These are phyloP conservation scores for Viola odorata DNA, from an alignment of 345 rosid species.

Conservation along the genomic window DNA sequence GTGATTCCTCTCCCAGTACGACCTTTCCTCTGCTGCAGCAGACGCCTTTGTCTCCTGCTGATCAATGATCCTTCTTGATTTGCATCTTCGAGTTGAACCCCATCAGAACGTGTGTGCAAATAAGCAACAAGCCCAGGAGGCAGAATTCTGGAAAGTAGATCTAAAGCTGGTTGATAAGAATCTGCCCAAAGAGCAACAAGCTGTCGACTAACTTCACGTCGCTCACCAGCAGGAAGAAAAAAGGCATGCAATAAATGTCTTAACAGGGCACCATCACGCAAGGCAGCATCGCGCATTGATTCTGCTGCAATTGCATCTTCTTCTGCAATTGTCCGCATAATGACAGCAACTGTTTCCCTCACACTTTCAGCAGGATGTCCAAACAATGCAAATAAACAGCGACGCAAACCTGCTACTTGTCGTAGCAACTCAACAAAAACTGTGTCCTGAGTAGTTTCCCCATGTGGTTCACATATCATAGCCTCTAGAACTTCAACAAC, in stretches of 20 bases:
- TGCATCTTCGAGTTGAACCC: conserved; percentile 43
- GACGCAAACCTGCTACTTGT: conserved; percentile 90
- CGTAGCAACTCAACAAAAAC: conserved; percentile 97
- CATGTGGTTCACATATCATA: conserved; percentile 97
- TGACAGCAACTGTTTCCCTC: conserved; percentile 90
- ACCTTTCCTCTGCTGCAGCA: conserved; percentile 88
- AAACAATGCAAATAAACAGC: conserved; percentile 94
- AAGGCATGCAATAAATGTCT: conserved; percentile 95
- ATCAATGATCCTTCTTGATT: conserved; percentile 66
- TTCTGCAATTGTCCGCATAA: conserved; percentile 99
- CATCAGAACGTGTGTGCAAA: conserved; percentile 85
- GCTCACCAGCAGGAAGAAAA: conserved; percentile 84
- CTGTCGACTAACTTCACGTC: conserved; percentile 92
- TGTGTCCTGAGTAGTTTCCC: conserved; percentile 91
- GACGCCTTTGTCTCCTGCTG: conserved; percentile 73
- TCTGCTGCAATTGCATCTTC: conserved; percentile 99
- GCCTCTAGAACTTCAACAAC: conserved; percentile 97
- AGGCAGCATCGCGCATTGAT: conserved; percentile 98
- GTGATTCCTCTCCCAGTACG: conserved; percentile 48
- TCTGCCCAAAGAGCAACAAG: conserved; percentile 99
- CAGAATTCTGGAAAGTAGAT: conserved; percentile 77
- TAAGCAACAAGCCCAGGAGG: conserved; percentile 99
- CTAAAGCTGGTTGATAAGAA: conserved; percentile 95
- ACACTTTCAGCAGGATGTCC: conserved; percentile 99
- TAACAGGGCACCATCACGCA: conserved; percentile 95